Evolutionary conservation across 163 green algal genomes (phyloP).

Genomic region (Scenedesmus sp.): DNA sequence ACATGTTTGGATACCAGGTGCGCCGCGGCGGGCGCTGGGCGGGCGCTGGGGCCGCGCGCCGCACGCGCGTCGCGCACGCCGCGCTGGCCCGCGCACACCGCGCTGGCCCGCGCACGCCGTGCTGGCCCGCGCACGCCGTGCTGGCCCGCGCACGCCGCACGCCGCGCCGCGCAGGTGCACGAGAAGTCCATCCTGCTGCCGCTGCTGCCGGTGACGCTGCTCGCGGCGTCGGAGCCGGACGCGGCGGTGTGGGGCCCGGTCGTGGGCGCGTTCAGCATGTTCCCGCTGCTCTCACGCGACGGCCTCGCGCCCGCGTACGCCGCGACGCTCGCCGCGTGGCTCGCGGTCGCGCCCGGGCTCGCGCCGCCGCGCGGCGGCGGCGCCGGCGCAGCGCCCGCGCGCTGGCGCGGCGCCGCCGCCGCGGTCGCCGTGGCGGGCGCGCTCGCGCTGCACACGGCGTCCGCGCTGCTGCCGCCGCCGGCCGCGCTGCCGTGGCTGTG

Average conservation of each 20-base stretch:
- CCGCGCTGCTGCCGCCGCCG: slow-evolving; percentile 50
- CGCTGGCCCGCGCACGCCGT: no score
- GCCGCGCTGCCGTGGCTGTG: slow-evolving; percentile 66
- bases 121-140: no score
- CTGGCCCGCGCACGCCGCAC: no score
- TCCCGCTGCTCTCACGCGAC: slow-evolving; percentile 89
- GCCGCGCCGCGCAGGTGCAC: slow-evolving; percentile 82
- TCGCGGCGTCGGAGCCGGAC: slow-evolving; percentile 51
- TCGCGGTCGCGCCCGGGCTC: slow-evolving; percentile 26
- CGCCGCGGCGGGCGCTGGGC: slow-evolving; percentile 9
- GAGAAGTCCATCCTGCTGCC: slow-evolving; percentile 97
- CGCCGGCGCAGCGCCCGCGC: neutral
- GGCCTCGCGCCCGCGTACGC: slow-evolving; percentile 76
- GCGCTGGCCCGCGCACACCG: no score
- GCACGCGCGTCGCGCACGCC: no score
- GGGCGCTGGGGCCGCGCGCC: no score
- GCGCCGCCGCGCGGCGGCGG: neutral
- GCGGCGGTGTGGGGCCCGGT: slow-evolving; percentile 63
- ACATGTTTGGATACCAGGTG: slow-evolving; percentile 97
- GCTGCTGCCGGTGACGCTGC: slow-evolving; percentile 81
- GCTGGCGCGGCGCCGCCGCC: neutral
- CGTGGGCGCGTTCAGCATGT: slow-evolving; percentile 86
- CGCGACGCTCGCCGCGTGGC: slow-evolving; percentile 51
- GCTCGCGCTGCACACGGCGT: slow-evolving; percentile 45
- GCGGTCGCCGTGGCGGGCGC: neutral